Conservation (phyloP, 2,329 filamentous ascomycete species). For the Gaeumannomyces sp. region DNA sequence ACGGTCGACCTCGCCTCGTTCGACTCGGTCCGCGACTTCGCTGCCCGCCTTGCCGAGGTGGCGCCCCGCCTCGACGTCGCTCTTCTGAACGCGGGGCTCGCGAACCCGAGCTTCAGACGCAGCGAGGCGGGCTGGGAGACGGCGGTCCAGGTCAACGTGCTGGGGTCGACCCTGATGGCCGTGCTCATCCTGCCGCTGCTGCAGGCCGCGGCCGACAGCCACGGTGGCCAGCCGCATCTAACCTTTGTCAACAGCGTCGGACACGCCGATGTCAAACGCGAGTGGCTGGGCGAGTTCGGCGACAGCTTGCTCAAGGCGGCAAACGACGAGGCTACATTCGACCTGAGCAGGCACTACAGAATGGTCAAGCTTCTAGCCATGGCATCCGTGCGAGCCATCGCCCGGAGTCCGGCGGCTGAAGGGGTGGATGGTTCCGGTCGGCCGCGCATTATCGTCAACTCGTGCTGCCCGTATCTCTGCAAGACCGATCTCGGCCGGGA, state of each 20-base stretch:
- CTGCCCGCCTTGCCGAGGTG: background rate
- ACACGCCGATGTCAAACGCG: conserved; percentile 5
- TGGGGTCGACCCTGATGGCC: conserved; percentile 34
- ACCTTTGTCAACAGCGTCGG: conserved; percentile 19
- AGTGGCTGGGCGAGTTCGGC: background rate
- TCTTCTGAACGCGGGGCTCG: conserved; percentile 11
- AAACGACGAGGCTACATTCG: conserved; percentile 9
- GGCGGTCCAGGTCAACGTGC: conserved; percentile 35
- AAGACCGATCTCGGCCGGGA: conserved; percentile 11
- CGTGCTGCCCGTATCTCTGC: conserved; percentile 11
- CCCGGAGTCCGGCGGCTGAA: background rate
- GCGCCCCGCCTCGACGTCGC: conserved; percentile 7
- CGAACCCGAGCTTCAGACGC: background rate
- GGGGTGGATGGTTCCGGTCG: background rate
- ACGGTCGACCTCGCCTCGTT: conserved; percentile 4
- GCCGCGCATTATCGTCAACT: conserved; percentile 11
- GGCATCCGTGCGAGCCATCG: conserved; percentile 6
- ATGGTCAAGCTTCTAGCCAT: conserved; percentile 13
- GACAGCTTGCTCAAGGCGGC: conserved; percentile 8
- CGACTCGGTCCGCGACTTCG: conserved; percentile 14
- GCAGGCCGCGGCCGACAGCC: conserved; percentile 15
- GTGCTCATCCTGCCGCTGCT: conserved; percentile 34
- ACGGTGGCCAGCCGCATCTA: conserved; percentile 34
- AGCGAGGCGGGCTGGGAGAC: conserved; percentile 30
- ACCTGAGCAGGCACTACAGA: conserved; percentile 3